Percentiles rank a stretch among this genome's conserved stretches.
phyloP scores from a whole-genome alignment of 2,329 filamentous ascomycete species.

The Incumbomyces delicatus region DNA sequence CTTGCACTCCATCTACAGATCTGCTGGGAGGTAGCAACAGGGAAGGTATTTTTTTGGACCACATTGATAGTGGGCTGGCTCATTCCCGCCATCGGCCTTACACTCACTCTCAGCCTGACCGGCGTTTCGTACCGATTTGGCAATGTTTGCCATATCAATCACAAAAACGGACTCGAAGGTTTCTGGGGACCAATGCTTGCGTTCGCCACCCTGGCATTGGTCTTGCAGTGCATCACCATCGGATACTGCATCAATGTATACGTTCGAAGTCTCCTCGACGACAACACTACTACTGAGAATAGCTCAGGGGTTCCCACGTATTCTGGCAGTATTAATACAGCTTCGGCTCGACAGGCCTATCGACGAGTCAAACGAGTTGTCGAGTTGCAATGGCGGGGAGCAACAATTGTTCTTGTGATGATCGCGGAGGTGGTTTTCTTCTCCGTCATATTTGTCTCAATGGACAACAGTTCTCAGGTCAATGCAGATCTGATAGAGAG shows the following conservation, averaged over 20 bases:
- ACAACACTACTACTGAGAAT: constrained; percentile 57
- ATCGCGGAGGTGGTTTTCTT: constrained; percentile 90
- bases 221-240: constrained; percentile 78
- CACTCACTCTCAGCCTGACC: constrained; percentile 68
- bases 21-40: constrained; percentile 90
- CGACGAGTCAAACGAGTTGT: constrained; percentile 77
- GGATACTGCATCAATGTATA: constrained; percentile 93
- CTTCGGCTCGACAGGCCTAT: constrained; percentile 79
- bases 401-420: constrained; percentile 81
- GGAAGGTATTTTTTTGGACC: constrained; percentile 78
- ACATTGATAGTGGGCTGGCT: constrained; percentile 76
- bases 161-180: constrained; percentile 67
- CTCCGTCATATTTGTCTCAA: constrained; percentile 77
- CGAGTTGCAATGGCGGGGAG: constrained; percentile 87
- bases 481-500: constrained; percentile 47
- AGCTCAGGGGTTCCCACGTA: constrained; percentile 55
- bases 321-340: constrained; percentile 63
- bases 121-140: constrained; percentile 94
- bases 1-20: constrained; percentile 93
- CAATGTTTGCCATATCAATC: constrained; percentile 87
- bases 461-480: constrained; percentile 60
- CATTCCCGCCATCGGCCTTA: constrained; percentile 65
- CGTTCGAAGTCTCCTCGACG: constrained; percentile 69
- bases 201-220: constrained; percentile 63
- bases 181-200: constrained; percentile 85